Evolutionary conservation across 176 grass and related monocot genomes (phyloP), one percentile per base, ranked within the genome.

Genomic region (Rhynchospora breviuscula): DNA sequence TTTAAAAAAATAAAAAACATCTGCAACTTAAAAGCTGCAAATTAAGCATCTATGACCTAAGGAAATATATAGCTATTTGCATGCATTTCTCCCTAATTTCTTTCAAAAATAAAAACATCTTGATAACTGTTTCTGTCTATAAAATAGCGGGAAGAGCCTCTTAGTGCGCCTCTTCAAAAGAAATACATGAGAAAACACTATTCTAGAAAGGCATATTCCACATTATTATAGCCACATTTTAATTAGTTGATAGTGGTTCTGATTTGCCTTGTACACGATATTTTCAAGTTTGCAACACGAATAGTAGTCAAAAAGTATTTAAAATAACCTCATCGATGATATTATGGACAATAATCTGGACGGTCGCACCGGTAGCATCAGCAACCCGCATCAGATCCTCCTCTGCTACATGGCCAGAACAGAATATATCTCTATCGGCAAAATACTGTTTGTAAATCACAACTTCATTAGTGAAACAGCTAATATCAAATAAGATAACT

Each of bases 371-470:
- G 12, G 90, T 94, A 66, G 95, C 95, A 60, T 90, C 93, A 81
- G 87, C 91, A 59, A 98, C 92, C 29, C 95, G 87, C 72, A 94
- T 92, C 43, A 98, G 79, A 90, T 98, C 92, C 80, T 98, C 95
- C 81, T 98, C 95, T 6, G 84, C 81, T 4, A 98, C 95, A 79
- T 90, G 95, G 8, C 95, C 95, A 12, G 95, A 92, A 84, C 95
- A 98, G 82, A 98, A 98, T 89, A 97, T 97, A 82, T 97, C 95
- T 67, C 89, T 63, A 14, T 97, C 95, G 21, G 90, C 92, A 48
- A 94, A 98, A 88, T 94, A 98, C 95, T 98, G 87, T 78, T 84
- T 7, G 80, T 9, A 79, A 67, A 66, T 10, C 64, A 86, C 57
- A 71, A 65, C 21, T 43, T 78, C 44, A 15, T 46, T 53, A 80